These are phyloP conservation scores for Chernovozyma sophiae-reginae DNA, from an alignment of 1,139 yeast species.

Conservation along the genomic window DNA sequence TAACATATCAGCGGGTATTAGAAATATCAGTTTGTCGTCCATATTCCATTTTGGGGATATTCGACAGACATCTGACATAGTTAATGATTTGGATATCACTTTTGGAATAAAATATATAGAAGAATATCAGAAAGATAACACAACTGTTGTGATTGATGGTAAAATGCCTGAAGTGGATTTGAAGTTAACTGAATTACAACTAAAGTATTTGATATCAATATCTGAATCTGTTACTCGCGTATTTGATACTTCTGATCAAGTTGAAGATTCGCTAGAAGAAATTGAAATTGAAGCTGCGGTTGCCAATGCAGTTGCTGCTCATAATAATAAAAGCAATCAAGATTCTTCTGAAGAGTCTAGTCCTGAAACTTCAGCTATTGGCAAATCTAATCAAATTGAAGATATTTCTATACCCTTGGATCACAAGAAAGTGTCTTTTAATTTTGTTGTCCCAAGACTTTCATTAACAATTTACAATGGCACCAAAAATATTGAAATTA, in stretches of 20 bases:
- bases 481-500: conserved; percentile 38
- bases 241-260: conserved; percentile 38
- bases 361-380: background rate
- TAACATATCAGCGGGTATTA: conserved; percentile 59
- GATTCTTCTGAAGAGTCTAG: background rate
- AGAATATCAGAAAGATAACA: conserved; percentile 31
- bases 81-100: conserved; percentile 63
- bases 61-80: conserved; percentile 58
- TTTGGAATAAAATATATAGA: conserved; percentile 60
- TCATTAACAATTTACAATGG: conserved; percentile 62
- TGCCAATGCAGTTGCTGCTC: conserved; percentile 46
- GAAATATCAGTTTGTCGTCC: conserved; percentile 66
- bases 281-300: conserved; percentile 62
- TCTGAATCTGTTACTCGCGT: conserved; percentile 57
- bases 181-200: conserved; percentile 74
- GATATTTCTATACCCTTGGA: conserved; percentile 18
- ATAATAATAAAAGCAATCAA: conserved; percentile 13
- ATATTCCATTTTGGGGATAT: conserved; percentile 46
- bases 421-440: conserved; percentile 42
- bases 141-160: conserved; percentile 57
- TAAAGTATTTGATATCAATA: conserved; percentile 54
- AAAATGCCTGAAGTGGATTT: conserved; percentile 63
- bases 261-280: conserved; percentile 38
- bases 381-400: too few relatives aligned
- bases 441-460: conserved; percentile 58